These are phyloP conservation scores for Phytopythium oedochilum DNA, from an alignment of 352 stramenopile species.

Conservation along the genomic window DNA sequence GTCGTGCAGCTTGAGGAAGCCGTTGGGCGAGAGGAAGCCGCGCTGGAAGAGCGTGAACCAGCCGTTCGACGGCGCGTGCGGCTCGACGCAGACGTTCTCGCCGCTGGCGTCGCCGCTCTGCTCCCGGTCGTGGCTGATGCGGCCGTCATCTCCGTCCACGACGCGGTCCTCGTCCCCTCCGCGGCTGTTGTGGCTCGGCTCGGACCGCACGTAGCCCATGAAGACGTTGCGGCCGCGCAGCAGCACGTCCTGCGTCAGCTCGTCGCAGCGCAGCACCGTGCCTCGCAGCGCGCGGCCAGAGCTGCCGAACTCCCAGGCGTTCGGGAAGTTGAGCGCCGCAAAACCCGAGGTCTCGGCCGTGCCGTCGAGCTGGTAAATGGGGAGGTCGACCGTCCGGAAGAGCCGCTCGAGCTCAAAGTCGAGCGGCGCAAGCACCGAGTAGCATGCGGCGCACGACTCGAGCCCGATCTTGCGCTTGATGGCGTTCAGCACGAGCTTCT, in stretches of 20 bases:
- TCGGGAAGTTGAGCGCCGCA: conserved; percentile 62
- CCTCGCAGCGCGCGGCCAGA: conserved; percentile 48
- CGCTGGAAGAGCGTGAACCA: conserved; percentile 55
- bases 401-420: conserved; percentile 79
- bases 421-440: conserved; percentile 67
- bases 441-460: conserved; percentile 68
- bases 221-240: conserved; percentile 71
- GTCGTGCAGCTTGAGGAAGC: conserved; percentile 71
- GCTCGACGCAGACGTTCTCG: conserved; percentile 7
- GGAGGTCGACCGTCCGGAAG: conserved; percentile 81
- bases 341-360: conserved; percentile 66
- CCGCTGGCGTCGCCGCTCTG: conserved; percentile 1
- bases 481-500: conserved; percentile 69
- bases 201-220: conserved; percentile 46
- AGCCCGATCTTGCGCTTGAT: conserved; percentile 81
- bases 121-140: neutral
- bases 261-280: conserved; percentile 60
- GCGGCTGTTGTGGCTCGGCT: neutral
- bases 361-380: conserved; percentile 77
- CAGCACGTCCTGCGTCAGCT: conserved; percentile 57
- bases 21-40: conserved; percentile 60
- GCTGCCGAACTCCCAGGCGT: conserved; percentile 71
- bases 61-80: conserved; percentile 18
- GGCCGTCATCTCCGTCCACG: neutral
- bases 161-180: neutral